Base-by-base conservation (phyloP, 768 basidiomycete genomes). In the Amanita thiersii region DNA sequence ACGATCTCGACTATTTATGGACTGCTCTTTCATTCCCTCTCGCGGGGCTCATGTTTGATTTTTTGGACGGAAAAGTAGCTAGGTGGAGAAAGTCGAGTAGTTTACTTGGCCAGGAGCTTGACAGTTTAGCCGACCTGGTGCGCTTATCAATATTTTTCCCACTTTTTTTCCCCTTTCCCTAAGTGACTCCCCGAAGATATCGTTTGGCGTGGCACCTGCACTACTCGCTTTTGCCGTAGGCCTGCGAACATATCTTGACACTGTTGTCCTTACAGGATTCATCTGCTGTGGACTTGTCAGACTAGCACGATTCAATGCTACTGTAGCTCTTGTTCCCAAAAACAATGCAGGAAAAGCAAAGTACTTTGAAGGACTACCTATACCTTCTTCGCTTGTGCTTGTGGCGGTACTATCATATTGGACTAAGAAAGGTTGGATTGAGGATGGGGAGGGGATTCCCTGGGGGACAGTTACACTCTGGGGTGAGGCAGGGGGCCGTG, bases 301-400 rank as follows among this genome's bases (percentile, higher is more conserved):
- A 37, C 82, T 99, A 24, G 96, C 96, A 7, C 81, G 96, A 30
- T 99, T 97, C 74, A 99, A 99, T 61, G 96, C 94, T 6, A 99
- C 96, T 0, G 94, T 96, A 44, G 96, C 96, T 2, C 68, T 90
- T 31, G 73, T 96, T 18, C 94, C 94, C 1, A 93, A 92, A 60
- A 86, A 92, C 56, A 63, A 60, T 5, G 72, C 71, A 21, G 94
- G 96, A 44, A 98, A 97, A 59, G 72, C 86, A 11, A 81, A 82
- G 54, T 98, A 93, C 68, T 99, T 98, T 58, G 96, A 98, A 63
- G 96, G 96, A 4, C 76, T 99, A 15, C 96, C 96, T 18, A 98
- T 99, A 47, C 96, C 96, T 1, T 87, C 88, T 0, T 86, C 87
- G 8, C 73, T 99, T 34, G 73, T 56, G 8, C 72, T 99, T 42